Percentiles rank a stretch among this genome's conserved stretches.
Conservation (phyloP, 202 grass and related monocot species). For the Cymbopogon flexuosus region DNA sequence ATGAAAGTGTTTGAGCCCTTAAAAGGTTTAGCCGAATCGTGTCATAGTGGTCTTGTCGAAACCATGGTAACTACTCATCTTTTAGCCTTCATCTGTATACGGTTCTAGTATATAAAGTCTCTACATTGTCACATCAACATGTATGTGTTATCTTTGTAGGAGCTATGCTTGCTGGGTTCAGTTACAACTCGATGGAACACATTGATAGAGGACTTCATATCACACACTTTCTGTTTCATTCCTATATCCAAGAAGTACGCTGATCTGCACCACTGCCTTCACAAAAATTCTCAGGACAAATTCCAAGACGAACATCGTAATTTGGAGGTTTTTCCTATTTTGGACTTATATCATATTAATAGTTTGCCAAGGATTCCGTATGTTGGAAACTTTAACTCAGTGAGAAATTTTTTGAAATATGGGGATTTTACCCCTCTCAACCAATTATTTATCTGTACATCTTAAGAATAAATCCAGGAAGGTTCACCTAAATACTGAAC, state of each 20-base stretch:
- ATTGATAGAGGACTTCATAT: conserved; percentile 52
- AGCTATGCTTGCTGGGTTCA: conserved; percentile 68
- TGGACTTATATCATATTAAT: conserved; percentile 8
- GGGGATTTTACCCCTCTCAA: not conserved
- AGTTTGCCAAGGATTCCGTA: conserved; percentile 4
- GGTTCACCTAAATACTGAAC: not conserved
- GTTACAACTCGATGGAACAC: conserved; percentile 50
- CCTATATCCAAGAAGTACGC: conserved; percentile 67
- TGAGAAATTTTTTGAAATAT: not conserved
- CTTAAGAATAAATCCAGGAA: not conserved
- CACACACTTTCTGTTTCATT: conserved; percentile 53
- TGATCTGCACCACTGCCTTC: conserved; percentile 53
- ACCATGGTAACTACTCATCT: conserved; percentile 44
- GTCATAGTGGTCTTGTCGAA: conserved; percentile 44
- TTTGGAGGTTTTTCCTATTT: conserved; percentile 46
- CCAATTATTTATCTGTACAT: not conserved
- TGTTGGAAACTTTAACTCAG: not conserved
- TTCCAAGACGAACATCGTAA: conserved; percentile 27
- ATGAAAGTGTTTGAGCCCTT: conserved; percentile 56
- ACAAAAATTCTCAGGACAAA: conserved; percentile 28
- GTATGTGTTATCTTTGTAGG: conserved; percentile 42
- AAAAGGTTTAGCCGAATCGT: conserved; percentile 32
- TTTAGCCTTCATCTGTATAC: not conserved
- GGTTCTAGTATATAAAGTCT: not conserved
- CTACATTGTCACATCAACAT: conserved; percentile 21